Base-by-base conservation (phyloP, 345 rosid species). In the Gossypium longicalyx region DNA sequence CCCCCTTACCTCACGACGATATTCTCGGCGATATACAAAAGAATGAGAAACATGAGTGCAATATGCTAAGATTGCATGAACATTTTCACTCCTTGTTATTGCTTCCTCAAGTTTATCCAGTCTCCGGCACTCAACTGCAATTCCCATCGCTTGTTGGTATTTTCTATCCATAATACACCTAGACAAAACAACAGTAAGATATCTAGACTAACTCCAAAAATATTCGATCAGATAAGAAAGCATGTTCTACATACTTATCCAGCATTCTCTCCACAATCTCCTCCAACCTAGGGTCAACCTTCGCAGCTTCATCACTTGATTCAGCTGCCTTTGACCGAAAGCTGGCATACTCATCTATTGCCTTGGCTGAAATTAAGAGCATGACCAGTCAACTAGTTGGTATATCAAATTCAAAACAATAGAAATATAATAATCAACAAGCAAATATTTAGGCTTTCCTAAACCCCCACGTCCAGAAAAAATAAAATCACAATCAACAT, bases 101-200 rank as follows among this genome's bases (percentile, higher is more conserved):
- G 99, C 97, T 81, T 96, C 98, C 87, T 96, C 94, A 70, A 96
- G 91, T 83, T 93, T 96, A 82, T 96, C 99, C 82, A 96, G 75
- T 83, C 98, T 86, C 74, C 97, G 88, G 84, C 98, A 96, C 79
- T 96, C 99, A 82, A 96, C 87, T 20, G 99, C 95, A 82, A 89
- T 93, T 79, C 99, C 99, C 97, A 96, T 91, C 67, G 99, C 99
- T 81, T 93, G 99, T 76, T 96, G 98, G 86, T 88, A 89, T 82
- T 96, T 96, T 72, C 97, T 97, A 82, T 96, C 99, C 73, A 61
- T 67, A 73, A 96, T 93, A 80, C 99, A 96, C 93, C 99, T 96
- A 75, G 47, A 75, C 4, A 10, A 70, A 72, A 59, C 58, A 77
- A 81, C 4, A 2, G 60, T 67, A 54, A 76, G 71, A 70, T 29